Percentiles rank a stretch among this genome's conserved stretches.
Evolutionary conservation across 768 basidiomycete genomes (phyloP).

Genomic region (Tylopilus subfusipes): DNA sequence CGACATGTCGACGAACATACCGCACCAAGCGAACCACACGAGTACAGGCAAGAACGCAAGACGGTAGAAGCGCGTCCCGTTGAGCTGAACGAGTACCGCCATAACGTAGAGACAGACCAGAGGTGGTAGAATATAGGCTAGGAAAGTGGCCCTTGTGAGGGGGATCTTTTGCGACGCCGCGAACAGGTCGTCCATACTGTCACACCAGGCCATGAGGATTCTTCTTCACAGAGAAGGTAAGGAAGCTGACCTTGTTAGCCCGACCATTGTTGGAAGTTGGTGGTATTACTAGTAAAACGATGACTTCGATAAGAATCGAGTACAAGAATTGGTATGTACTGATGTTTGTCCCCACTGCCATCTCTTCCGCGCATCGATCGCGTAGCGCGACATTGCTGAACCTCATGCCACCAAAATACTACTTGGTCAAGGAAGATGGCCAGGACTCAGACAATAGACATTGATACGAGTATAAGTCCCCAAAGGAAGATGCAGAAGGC

Average conservation of each 20-base stretch:
- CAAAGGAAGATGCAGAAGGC: too few species aligned
- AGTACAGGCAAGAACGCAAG: constrained; percentile 47
- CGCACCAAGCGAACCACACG: constrained; percentile 42
- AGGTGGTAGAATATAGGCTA: constrained; percentile 39
- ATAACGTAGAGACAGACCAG: constrained; percentile 45
- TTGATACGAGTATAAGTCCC: too few species aligned
- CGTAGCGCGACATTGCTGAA: too few species aligned
- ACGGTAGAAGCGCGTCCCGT: constrained; percentile 39
- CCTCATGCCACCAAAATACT: too few species aligned
- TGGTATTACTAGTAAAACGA: too few species aligned
- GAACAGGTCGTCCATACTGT: not conserved
- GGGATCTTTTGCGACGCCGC: constrained; percentile 3
- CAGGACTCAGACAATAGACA: too few species aligned
- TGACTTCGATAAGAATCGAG: too few species aligned
- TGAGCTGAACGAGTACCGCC: constrained; percentile 49
- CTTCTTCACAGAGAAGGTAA: not conserved
- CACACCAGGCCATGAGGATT: not conserved
- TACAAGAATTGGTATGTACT: too few species aligned
- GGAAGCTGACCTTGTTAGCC: not conserved
- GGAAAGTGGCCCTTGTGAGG: constrained; percentile 23
- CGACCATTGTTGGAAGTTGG: too few species aligned
- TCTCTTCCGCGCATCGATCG: too few species aligned
- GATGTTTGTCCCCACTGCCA: too few species aligned
- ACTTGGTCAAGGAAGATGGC: too few species aligned
- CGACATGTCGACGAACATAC: constrained; percentile 24